These are phyloP conservation scores for Arthromyces matolae DNA, from an alignment of 768 basidiomycete species.

Conservation along the genomic window DNA sequence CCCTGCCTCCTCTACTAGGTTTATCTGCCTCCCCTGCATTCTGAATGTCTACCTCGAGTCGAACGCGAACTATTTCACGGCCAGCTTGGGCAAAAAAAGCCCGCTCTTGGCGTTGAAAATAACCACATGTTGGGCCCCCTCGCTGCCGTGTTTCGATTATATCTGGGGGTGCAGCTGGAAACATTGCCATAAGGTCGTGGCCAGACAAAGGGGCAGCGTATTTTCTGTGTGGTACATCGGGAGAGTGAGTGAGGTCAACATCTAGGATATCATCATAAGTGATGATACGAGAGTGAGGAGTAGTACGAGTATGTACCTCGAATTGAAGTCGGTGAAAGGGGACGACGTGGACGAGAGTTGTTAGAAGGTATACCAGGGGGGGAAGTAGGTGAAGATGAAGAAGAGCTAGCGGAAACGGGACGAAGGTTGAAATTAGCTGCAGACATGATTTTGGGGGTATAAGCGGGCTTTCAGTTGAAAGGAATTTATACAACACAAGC, in stretches of 20 bases:
- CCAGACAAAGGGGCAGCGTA: slow-evolving; percentile 77
- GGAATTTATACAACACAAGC: slow-evolving; percentile 26
- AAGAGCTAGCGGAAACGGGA: slow-evolving; percentile 45
- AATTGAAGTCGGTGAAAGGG: slow-evolving; percentile 60
- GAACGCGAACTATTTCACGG: slow-evolving; percentile 71
- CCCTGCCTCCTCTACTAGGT: slow-evolving; percentile 21
- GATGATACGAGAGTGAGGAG: no score
- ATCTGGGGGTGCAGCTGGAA: slow-evolving; percentile 66
- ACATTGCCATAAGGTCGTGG: slow-evolving; percentile 83
- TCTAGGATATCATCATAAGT: no score
- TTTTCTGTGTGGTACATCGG: slow-evolving; percentile 48
- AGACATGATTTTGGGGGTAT: slow-evolving; percentile 17
- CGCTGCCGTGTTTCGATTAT: slow-evolving; percentile 54
- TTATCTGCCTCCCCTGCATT: slow-evolving; percentile 32
- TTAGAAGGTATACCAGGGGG: no score
- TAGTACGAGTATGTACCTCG: slow-evolving; percentile 40
- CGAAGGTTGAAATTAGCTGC: slow-evolving; percentile 46
- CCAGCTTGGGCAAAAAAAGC: slow-evolving; percentile 79
- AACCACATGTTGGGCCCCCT: slow-evolving; percentile 65
- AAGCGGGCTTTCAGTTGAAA: slow-evolving; percentile 8
- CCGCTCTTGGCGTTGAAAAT: slow-evolving; percentile 73
- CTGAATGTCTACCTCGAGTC: slow-evolving; percentile 62
- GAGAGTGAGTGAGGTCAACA: slow-evolving; percentile 56
- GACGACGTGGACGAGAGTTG: slow-evolving; percentile 43
- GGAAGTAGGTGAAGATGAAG: slow-evolving; percentile 55